These are phyloP conservation scores for Thozetella sp. DNA, from an alignment of 495 filamentous ascomycete genomes.

Conservation along the genomic window DNA sequence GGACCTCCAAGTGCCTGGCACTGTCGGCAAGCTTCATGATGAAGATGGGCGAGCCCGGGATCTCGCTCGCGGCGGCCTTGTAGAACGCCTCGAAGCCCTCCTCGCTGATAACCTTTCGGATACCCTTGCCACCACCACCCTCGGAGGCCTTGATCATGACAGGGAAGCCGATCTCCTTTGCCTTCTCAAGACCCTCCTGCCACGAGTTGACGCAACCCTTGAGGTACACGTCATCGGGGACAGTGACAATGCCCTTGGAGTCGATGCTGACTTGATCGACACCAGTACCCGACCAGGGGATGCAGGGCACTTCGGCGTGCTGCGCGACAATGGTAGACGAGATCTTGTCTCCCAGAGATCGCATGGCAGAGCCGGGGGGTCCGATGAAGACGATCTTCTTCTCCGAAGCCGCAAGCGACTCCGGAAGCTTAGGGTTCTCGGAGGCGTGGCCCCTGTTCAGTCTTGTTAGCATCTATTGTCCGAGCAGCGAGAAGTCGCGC, in stretches of 20 bases:
- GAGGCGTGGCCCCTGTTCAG: slow-evolving; percentile 87
- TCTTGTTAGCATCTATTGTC: slow-evolving; percentile 4
- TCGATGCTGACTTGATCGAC: slow-evolving; percentile 82
- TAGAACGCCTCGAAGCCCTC: slow-evolving; percentile 84
- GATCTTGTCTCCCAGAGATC: slow-evolving; percentile 98
- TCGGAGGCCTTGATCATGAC: slow-evolving; percentile 99
- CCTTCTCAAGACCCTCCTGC: slow-evolving; percentile 85
- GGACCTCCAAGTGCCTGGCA: slow-evolving; percentile 95
- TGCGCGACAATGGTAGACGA: slow-evolving; percentile 99
- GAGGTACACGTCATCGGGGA: slow-evolving; percentile 82
- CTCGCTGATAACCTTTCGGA: slow-evolving; percentile 89
- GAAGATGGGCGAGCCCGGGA: slow-evolving; percentile 99
- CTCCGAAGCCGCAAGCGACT: slow-evolving; percentile 90
- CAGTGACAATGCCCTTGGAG: slow-evolving; percentile 85
- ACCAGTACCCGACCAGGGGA: slow-evolving; percentile 96
- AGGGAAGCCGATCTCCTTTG: slow-evolving; percentile 91
- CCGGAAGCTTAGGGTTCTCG: slow-evolving; percentile 96
- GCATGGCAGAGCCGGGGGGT: slow-evolving; percentile 96
- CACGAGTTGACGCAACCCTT: slow-evolving; percentile 88
- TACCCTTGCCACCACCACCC: slow-evolving; percentile 99
- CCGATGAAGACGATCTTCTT: slow-evolving; percentile 99
- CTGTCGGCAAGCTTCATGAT: slow-evolving; percentile 99
- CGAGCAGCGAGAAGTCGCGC: background rate
- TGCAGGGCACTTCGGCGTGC: slow-evolving; percentile 95
- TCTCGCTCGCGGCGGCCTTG: slow-evolving; percentile 94